A percentile compares a stretch with the other conserved stretches of the same genome.
phyloP scores from a whole-genome alignment of 345 rosid genomes.

The Tarenaya hassleriana region DNA sequence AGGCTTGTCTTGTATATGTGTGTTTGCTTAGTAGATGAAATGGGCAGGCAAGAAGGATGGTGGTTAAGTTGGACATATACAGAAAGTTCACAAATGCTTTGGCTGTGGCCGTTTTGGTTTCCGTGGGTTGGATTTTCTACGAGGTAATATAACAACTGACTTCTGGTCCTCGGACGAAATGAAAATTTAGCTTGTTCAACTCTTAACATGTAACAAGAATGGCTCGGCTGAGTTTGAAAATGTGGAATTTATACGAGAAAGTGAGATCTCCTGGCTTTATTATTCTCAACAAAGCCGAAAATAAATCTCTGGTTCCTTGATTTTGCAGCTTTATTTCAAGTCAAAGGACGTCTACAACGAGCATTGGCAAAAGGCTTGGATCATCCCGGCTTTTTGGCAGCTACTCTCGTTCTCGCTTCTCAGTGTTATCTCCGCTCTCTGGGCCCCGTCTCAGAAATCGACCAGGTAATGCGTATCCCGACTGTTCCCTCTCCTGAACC shows the following conservation, averaged over 20 bases:
- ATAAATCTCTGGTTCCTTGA: background rate
- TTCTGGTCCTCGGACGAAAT: too few relatives aligned
- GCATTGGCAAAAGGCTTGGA: conserved; percentile 93
- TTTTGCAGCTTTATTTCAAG: conserved; percentile 85
- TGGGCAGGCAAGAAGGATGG: conserved; percentile 72
- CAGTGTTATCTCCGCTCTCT: conserved; percentile 74
- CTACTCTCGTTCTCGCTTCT: conserved; percentile 77
- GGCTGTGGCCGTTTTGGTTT: conserved; percentile 84
- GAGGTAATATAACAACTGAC: conserved; percentile 46
- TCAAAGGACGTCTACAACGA: conserved; percentile 81
- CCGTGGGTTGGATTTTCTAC: conserved; percentile 96
- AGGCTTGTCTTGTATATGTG: background rate
- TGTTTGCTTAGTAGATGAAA: background rate
- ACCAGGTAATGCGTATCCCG: conserved; percentile 50
- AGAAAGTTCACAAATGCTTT: conserved; percentile 93
- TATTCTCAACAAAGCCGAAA: too few relatives aligned
- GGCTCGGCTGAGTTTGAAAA: too few relatives aligned
- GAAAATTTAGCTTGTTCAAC: too few relatives aligned
- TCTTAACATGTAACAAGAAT: too few relatives aligned
- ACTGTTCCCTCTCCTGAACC: background rate
- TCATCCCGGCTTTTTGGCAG: conserved; percentile 95
- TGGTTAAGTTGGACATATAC: conserved; percentile 79
- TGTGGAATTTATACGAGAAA: too few relatives aligned
- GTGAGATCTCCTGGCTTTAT: too few relatives aligned
- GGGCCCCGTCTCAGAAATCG: conserved; percentile 93